phyloP scores from a whole-genome alignment of 2,329 filamentous ascomycete species.

The Apiospora hydei region DNA sequence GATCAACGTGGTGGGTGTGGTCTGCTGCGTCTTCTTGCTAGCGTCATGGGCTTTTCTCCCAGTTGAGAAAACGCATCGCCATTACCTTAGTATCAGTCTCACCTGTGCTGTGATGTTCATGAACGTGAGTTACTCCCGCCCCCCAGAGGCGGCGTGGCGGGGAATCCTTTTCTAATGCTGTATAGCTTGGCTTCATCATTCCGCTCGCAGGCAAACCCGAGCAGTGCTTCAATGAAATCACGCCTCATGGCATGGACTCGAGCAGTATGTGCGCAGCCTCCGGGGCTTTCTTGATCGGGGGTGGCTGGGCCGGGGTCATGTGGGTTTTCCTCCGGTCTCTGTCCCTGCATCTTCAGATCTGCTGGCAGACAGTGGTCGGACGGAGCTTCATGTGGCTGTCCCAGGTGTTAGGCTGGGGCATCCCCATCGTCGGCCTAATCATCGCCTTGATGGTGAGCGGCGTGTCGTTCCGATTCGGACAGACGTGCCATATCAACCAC shows the following conservation, averaged over 20 bases:
- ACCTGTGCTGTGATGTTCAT: slow-evolving; percentile 79
- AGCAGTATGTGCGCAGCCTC: slow-evolving; percentile 86
- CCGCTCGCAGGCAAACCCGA: slow-evolving; percentile 80
- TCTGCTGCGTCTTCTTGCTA: slow-evolving; percentile 78
- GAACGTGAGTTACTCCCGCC: slow-evolving; percentile 66
- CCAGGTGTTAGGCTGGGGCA: slow-evolving; percentile 81
- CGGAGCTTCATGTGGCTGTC: slow-evolving; percentile 88
- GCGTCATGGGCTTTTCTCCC: slow-evolving; percentile 82
- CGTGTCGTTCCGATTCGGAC: slow-evolving; percentile 92
- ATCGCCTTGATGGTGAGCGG: slow-evolving; percentile 85
- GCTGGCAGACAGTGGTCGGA: slow-evolving; percentile 93
- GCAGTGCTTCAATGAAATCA: slow-evolving; percentile 89
- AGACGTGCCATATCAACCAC: slow-evolving; percentile 94
- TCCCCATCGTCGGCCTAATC: slow-evolving; percentile 78
- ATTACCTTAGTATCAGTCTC: slow-evolving; percentile 91
- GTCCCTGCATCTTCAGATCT: slow-evolving; percentile 95
- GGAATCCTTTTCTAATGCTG: slow-evolving; percentile 24
- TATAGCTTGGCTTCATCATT: slow-evolving; percentile 86
- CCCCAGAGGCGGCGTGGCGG: background rate
- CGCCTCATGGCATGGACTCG: slow-evolving; percentile 89
- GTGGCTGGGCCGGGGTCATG: slow-evolving; percentile 83
- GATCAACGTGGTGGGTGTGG: slow-evolving; percentile 77
- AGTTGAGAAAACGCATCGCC: slow-evolving; percentile 86
- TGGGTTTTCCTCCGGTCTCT: slow-evolving; percentile 93
- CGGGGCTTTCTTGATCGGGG: slow-evolving; percentile 83